phyloP scores from a whole-genome alignment of 495 filamentous ascomycete genomes.

The Annulohypoxylon stygium region DNA sequence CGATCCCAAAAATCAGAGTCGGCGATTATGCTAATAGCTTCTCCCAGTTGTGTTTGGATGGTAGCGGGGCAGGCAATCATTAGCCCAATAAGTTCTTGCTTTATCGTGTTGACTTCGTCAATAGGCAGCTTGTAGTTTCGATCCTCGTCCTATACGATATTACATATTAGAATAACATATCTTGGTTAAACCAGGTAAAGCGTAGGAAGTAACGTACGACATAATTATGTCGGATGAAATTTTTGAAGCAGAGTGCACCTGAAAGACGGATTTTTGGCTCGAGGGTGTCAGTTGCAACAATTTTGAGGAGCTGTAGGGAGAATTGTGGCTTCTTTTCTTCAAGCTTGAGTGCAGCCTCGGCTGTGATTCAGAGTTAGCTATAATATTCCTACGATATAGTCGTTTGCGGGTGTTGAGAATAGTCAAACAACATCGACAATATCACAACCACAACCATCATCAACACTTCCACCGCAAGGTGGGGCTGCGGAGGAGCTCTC shows the following conservation, averaged over 20 bases:
- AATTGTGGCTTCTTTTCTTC: slow-evolving; percentile 86
- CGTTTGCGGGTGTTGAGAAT: slow-evolving; percentile 19
- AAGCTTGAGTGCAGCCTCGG: slow-evolving; percentile 79
- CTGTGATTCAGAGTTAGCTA: slow-evolving; percentile 61
- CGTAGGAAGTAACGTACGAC: slow-evolving; percentile 64
- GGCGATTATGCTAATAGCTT: slow-evolving; percentile 95
- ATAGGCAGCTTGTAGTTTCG: slow-evolving; percentile 86
- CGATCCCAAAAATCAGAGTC: slow-evolving; percentile 97
- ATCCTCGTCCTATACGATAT: slow-evolving; percentile 77
- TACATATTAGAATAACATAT: slow-evolving; percentile 22
- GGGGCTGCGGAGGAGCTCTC: slow-evolving; percentile 24
- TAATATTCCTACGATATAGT: not conserved
- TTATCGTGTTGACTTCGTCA: slow-evolving; percentile 88
- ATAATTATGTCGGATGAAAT: slow-evolving; percentile 94
- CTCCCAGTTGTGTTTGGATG: slow-evolving; percentile 93
- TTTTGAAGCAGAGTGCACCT: slow-evolving; percentile 97
- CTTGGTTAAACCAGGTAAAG: not conserved
- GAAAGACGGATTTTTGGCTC: slow-evolving; percentile 84
- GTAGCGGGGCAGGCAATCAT: slow-evolving; percentile 92
- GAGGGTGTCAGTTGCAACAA: slow-evolving; percentile 79
- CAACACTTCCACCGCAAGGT: not conserved
- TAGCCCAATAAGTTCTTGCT: slow-evolving; percentile 91
- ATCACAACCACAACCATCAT: slow-evolving; percentile 5
- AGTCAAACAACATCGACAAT: slow-evolving; percentile 1
- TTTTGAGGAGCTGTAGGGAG: slow-evolving; percentile 86